These are phyloP conservation scores for Colletotrichum melonis DNA, from an alignment of 2,329 filamentous ascomycete genomes.

Conservation along the genomic window DNA sequence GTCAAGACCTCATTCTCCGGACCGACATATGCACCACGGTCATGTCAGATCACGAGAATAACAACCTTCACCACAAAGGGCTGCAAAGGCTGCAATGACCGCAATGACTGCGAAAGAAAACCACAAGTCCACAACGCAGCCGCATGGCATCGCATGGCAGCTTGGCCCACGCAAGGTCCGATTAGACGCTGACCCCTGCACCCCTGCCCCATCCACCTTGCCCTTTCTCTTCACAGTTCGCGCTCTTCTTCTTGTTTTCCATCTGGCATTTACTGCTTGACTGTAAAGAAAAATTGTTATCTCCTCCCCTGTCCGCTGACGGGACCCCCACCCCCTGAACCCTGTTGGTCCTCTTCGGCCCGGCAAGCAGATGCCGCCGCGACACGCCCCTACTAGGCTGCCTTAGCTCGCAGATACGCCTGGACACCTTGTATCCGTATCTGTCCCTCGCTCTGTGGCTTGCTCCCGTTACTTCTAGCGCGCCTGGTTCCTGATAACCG, in stretches of 20 bases:
- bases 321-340: slow-evolving; percentile 1
- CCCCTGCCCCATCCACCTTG: not conserved
- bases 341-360: slow-evolving; percentile 26
- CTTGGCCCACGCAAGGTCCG: slow-evolving; percentile 26
- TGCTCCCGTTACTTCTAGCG: not conserved
- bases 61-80: not conserved
- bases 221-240: too few species aligned
- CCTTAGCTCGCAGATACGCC: not conserved
- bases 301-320: not conserved
- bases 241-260: not conserved
- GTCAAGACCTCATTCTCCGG: not conserved
- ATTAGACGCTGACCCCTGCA: slow-evolving; percentile 20
- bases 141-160: not conserved
- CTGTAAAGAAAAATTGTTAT: not conserved
- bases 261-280: not conserved
- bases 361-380: slow-evolving; percentile 28
- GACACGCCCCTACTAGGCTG: not conserved
- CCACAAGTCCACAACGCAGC: not conserved
- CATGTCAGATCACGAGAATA: not conserved
- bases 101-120: not conserved
- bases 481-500: not conserved
- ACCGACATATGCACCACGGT: not conserved
- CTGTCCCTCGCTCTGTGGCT: not conserved
- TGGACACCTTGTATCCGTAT: not conserved
- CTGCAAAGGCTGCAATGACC: not conserved